These are phyloP conservation scores for Fusarium keratoplasticum DNA, from an alignment of 2,329 filamentous ascomycete genomes.

Conservation along the genomic window DNA sequence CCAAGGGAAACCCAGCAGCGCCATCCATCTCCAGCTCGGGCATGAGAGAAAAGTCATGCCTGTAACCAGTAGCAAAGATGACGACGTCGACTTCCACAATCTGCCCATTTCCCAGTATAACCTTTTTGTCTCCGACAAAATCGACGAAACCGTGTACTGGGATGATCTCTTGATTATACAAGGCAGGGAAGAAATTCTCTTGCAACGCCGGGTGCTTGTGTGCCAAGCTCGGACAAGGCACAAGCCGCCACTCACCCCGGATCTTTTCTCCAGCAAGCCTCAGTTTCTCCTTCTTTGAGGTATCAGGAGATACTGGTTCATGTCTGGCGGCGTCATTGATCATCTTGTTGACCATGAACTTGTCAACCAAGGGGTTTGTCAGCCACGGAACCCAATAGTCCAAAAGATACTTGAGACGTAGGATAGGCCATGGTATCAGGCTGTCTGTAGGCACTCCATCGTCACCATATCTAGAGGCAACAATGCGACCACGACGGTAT, in stretches of 20 bases:
- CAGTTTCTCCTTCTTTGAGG: neutral
- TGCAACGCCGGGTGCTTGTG: conserved; percentile 1
- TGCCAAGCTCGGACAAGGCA: conserved; percentile 1
- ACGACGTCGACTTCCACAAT: neutral
- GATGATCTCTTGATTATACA: neutral
- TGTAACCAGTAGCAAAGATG: conserved; percentile 9
- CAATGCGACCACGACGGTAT: neutral
- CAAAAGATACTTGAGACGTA: neutral
- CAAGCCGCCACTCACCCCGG: neutral
- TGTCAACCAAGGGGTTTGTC: neutral
- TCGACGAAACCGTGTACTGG: conserved; percentile 1
- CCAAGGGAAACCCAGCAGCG: neutral
- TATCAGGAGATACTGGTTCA: neutral
- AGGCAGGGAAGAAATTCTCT: neutral
- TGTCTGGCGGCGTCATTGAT: neutral
- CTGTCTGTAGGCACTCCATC: conserved; percentile 3
- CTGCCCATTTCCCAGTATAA: neutral
- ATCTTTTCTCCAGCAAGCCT: neutral
- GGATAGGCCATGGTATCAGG: neutral
- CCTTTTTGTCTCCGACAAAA: neutral
- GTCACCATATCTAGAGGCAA: neutral
- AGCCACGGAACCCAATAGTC: neutral
- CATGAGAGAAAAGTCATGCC: neutral
- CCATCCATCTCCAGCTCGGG: conserved; percentile 2
- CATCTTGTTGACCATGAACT: neutral